Conservation (phyloP, 2,329 filamentous ascomycete genomes). For the Lanzia echinophila region DNA sequence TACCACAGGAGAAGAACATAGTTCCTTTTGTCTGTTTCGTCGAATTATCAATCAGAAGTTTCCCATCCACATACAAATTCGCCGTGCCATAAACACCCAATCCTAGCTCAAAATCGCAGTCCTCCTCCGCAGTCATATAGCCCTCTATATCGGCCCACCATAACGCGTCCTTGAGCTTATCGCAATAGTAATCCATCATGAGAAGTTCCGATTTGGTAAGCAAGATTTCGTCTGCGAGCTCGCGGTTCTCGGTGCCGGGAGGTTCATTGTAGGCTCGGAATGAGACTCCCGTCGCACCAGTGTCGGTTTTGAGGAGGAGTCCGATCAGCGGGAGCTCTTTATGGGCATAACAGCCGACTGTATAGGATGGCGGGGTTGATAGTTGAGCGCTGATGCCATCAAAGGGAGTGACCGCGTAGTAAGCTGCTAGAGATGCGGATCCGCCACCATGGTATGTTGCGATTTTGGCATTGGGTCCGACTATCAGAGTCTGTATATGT, state of each 20-base stretch:
- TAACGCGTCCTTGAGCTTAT: constrained; percentile 21
- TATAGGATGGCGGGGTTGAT: constrained; percentile 34
- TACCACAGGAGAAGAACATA: constrained; percentile 34
- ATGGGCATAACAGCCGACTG: constrained; percentile 56
- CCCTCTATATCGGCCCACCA: constrained; percentile 37
- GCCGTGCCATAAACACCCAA: constrained; percentile 33
- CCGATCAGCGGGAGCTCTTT: constrained; percentile 47
- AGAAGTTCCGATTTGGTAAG: constrained; percentile 39
- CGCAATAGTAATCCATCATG: constrained; percentile 45
- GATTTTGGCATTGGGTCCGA: constrained; percentile 52
- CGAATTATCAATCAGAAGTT: constrained; percentile 30
- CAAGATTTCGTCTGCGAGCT: constrained; percentile 44
- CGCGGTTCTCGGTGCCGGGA: constrained; percentile 39
- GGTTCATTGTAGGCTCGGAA: constrained; percentile 58
- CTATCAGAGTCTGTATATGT: constrained; percentile 39
- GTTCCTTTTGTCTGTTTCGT: constrained; percentile 32
- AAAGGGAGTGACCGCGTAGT: constrained; percentile 65
- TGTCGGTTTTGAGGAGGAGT: constrained; percentile 41
- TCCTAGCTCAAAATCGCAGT: constrained; percentile 31
- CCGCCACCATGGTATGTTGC: constrained; percentile 56
- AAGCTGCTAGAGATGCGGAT: constrained; percentile 52
- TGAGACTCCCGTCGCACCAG: constrained; percentile 52
- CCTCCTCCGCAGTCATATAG: constrained; percentile 25
- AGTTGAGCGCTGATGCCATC: constrained; percentile 49
- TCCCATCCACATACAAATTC: constrained; percentile 30